Evolutionary conservation across 179 eudicot genomes (phyloP), one percentile per base, ranked within the genome.

Genomic region (Corrigiola litoralis): DNA sequence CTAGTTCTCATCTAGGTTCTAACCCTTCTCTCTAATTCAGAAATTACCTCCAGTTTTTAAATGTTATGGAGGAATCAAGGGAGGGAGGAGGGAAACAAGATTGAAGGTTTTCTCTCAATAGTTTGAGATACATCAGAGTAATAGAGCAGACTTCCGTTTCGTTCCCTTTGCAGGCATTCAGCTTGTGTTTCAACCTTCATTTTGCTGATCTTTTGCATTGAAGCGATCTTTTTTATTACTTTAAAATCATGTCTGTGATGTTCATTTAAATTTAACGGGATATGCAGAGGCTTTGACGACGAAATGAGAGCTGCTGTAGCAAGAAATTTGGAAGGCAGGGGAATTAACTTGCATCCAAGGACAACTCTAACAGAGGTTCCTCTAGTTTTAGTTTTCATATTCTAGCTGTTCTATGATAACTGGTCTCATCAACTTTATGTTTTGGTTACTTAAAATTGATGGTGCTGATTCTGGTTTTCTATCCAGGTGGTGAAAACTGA

Each of bases 271-370:
- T 4, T 61, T n/a, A 24, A 4, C 53, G 57, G 65, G 32, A 50
- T 63, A 41, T 67, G 67, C 86, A 95, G 99, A 75, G 96, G 99
- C 57, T 94, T 94, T 77, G 99, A 94, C 77, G 96, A 94, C 78
- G 99, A 94, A 81, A 91, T 94, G 99, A 87, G 99, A 75, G 96
- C 89, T 38, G 84, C 72, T 27, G 99, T 91, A 65, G 94, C 96
- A 28, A 88, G 88, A 80, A 88, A 91, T 77, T 79, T 95, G 62
- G 95, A 95, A 87, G 99, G 88, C 50, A 83, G 99, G 76, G 92
- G 96, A 72, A 69, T 95, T 41, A 82, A 83, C 74, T 67, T 94
- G 82, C 99, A 88, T 64, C 89, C 99, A 14, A 67, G 77, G 72
- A 85, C 99, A 75, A 83, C 45, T 52, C 64, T 95, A 71, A 73